phyloP scores from a whole-genome alignment of 129 eudicot species.

The Heracleum sosnowskyi region DNA sequence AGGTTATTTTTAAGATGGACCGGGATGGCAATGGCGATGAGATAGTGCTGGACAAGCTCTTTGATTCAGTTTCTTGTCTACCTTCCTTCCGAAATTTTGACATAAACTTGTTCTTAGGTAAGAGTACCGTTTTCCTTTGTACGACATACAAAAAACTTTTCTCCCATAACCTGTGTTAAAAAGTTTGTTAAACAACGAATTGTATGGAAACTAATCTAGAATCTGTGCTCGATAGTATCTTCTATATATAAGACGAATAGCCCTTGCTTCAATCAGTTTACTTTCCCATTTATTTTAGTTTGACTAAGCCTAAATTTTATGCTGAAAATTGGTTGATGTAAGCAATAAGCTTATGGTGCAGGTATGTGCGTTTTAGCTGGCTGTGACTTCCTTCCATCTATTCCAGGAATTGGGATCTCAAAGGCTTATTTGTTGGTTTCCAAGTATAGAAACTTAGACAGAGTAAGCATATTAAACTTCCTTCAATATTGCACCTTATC shows the following conservation, averaged over 20 bases:
- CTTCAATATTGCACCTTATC: not conserved
- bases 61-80: slow-evolving; percentile 25
- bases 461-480: slow-evolving; percentile 46
- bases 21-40: slow-evolving; percentile 74
- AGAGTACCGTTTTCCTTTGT: not conserved
- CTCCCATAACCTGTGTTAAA: not conserved
- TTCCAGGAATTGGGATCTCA: slow-evolving; percentile 74
- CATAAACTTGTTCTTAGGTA: slow-evolving; percentile 52
- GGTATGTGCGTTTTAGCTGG: slow-evolving; percentile 97
- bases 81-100: slow-evolving; percentile 64
- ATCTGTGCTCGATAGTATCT: not conserved
- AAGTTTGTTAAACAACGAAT: not conserved
- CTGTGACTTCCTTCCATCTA: slow-evolving; percentile 82
- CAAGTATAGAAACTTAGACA: slow-evolving; percentile 67
- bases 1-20: slow-evolving; percentile 86
- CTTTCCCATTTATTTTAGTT: not conserved
- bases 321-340: slow-evolving; percentile 3
- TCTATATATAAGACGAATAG: not conserved
- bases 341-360: slow-evolving; percentile 20
- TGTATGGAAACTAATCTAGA: not conserved
- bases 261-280: not conserved
- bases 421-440: slow-evolving; percentile 71
- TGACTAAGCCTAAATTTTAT: not conserved
- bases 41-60: slow-evolving; percentile 47
- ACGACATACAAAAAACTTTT: not conserved